phyloP scores from a whole-genome alignment of 192 early-diverging fungal genomes.

The Entomortierella chlamydospora region DNA sequence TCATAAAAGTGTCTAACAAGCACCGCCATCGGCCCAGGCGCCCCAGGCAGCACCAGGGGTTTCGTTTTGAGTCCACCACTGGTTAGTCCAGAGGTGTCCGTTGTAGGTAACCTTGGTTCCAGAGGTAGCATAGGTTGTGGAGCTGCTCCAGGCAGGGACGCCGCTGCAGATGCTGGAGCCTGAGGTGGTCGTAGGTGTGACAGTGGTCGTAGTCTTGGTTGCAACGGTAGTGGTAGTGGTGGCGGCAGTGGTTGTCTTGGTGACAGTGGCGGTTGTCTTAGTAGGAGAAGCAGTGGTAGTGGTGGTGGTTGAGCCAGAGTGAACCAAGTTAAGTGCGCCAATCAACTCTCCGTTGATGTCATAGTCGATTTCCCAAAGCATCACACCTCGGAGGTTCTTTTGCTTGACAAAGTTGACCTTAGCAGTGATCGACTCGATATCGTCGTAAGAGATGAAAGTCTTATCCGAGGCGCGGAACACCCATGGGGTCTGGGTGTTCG shows the following conservation, averaged over 20 bases:
- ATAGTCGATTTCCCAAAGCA: conserved; percentile 63
- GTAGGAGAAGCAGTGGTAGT: conserved; percentile 7
- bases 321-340: conserved; percentile 24
- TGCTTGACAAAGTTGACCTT: conserved; percentile 68
- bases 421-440: conserved; percentile 65
- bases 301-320: conserved; percentile 11
- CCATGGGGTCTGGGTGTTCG: conserved; percentile 75
- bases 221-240: neutral
- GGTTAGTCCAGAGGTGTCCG: conserved; percentile 34
- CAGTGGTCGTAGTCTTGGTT: neutral
- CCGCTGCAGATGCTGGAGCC: conserved; percentile 17
- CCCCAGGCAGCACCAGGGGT: conserved; percentile 15
- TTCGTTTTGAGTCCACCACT: conserved; percentile 47
- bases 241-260: neutral
- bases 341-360: conserved; percentile 42
- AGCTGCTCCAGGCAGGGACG: conserved; percentile 28
- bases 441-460: conserved; percentile 81
- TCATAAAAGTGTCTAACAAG: too few species aligned
- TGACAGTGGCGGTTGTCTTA: neutral
- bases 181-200: neutral
- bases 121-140: conserved; percentile 19
- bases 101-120: conserved; percentile 41
- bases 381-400: conserved; percentile 69
- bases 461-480: conserved; percentile 68
- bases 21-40: conserved; percentile 26